These are phyloP conservation scores for Gliomastix tumulicola DNA, from an alignment of 2,329 filamentous ascomycete genomes.

Conservation along the genomic window DNA sequence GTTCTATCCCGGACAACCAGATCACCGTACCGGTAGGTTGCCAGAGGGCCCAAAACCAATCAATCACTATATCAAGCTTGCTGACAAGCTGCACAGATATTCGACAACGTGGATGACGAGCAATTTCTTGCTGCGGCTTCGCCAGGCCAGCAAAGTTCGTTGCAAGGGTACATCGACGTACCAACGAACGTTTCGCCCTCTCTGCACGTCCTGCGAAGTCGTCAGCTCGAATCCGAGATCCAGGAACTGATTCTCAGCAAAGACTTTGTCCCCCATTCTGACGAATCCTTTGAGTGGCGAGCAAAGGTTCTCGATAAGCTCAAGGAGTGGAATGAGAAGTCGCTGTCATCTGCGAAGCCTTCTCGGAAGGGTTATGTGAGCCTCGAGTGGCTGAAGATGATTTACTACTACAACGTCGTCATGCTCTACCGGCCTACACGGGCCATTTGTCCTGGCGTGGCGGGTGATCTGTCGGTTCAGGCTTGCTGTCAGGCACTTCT, in stretches of 20 bases:
- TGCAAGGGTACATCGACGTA: neutral
- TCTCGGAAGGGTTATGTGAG: slow-evolving; percentile 3
- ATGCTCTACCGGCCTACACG: slow-evolving; percentile 5
- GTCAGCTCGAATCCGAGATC: neutral
- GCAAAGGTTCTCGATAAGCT: neutral
- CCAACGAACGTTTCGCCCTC: neutral
- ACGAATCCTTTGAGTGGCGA: neutral
- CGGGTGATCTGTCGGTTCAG: slow-evolving; percentile 5
- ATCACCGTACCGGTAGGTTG: slow-evolving; percentile 1
- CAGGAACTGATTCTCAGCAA: neutral
- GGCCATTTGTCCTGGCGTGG: neutral
- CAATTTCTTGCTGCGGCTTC: neutral
- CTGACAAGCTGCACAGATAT: neutral
- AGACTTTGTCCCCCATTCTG: neutral
- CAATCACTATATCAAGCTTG: neutral
- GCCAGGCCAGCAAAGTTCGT: neutral
- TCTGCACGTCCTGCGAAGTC: neutral
- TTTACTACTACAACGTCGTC: slow-evolving; percentile 6
- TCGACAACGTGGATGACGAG: neutral
- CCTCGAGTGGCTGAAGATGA: slow-evolving; percentile 5
- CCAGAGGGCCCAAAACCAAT: neutral
- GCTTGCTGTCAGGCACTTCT: slow-evolving; percentile 5
- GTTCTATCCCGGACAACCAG: slow-evolving; percentile 3
- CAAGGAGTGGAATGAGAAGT: neutral
- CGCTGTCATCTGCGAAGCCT: slow-evolving; percentile 1